A percentile compares a stretch with the other conserved stretches of the same genome.
phyloP scores from a whole-genome alignment of 2,329 filamentous ascomycete genomes.

The Colletotrichum lindemuthianum region DNA sequence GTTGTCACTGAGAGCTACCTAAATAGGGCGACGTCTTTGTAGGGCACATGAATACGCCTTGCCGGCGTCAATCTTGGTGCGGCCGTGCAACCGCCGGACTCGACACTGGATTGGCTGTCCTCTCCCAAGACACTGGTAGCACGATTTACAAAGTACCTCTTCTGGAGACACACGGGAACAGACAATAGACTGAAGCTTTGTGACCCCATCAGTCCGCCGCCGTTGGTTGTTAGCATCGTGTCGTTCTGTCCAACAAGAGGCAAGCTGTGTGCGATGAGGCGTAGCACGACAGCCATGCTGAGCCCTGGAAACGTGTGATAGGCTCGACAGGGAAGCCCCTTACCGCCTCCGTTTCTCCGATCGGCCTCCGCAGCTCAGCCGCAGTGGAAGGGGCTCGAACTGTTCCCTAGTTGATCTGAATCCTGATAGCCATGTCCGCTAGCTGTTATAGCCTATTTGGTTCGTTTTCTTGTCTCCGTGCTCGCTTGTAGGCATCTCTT shows the following conservation, averaged over 20 bases:
- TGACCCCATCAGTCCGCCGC: too few relatives aligned
- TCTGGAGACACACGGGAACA: not conserved
- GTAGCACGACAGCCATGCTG: conserved; percentile 32
- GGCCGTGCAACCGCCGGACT: not conserved
- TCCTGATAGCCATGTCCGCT: not conserved
- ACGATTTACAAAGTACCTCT: too few relatives aligned
- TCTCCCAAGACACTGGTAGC: too few relatives aligned
- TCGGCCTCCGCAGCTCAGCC: conserved; percentile 28
- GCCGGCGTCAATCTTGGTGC: not conserved
- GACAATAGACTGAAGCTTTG: not conserved
- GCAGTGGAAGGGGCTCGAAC: conserved; percentile 24
- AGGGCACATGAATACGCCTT: not conserved
- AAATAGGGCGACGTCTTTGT: too few relatives aligned
- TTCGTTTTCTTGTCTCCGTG: not conserved
- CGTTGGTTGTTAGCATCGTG: not conserved
- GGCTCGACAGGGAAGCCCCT: conserved; percentile 22
- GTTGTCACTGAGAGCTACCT: too few relatives aligned
- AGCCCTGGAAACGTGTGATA: conserved; percentile 23
- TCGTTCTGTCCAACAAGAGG: not conserved
- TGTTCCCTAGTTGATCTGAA: conserved; percentile 1
- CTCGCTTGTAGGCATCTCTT: too few relatives aligned
- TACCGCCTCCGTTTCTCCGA: conserved; percentile 25
- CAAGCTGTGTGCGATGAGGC: conserved; percentile 20
- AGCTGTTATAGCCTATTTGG: not conserved
- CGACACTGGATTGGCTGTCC: not conserved